Evolutionary conservation across 495 filamentous ascomycete species (phyloP), one percentile per base, ranked within the genome.

Genomic region (Neohortaea acidophila): DNA sequence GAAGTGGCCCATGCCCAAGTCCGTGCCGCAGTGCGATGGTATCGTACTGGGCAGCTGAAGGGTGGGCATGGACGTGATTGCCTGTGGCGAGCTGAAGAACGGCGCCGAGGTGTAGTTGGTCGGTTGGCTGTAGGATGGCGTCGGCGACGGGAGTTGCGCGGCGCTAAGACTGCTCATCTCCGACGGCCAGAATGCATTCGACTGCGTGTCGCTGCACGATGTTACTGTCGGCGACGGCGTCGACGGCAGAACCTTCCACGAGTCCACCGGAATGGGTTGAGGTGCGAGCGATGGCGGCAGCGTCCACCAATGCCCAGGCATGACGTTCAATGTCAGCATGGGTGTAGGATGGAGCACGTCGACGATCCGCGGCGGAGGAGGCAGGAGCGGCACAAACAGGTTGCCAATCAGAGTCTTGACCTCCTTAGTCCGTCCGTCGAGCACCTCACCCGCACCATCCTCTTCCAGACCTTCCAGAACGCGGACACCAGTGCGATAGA

Each of bases 401-500:
- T 66, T 72, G 69, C 81, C 72, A 61, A 99, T 80, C 52, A 72
- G 76, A 51, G 68, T 71, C 68, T 94, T 94, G 54, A 94, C 87
- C 43, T 94, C 87, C 53, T 92, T 84, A 57, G 84, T 86, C 60
- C 82, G 78, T 37, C 89, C 87, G 48, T 77, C 79, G 28, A 96
- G 72, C 38, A 99, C 66, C 62, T 99, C 89, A 38, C 89, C 89
- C 30, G 81, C 84, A 39, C 89, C 89, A 56, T 94, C 91, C 61
- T 99, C 89, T 66, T 99, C 89, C 39, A 96, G 62, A 33, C 89
- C 89, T 61, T 99, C 89, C 39, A 99, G 68, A 25, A 87, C 89
- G 47, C 81, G 77, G 44, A 79, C 84, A 48, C 81, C 74, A 21
- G 89, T 85, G 49, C 85, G 75, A 64, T 83, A 99, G 51, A 99